phyloP scores from a whole-genome alignment of 352 stramenopile genomes.

The Globisporangium ultimum region DNA sequence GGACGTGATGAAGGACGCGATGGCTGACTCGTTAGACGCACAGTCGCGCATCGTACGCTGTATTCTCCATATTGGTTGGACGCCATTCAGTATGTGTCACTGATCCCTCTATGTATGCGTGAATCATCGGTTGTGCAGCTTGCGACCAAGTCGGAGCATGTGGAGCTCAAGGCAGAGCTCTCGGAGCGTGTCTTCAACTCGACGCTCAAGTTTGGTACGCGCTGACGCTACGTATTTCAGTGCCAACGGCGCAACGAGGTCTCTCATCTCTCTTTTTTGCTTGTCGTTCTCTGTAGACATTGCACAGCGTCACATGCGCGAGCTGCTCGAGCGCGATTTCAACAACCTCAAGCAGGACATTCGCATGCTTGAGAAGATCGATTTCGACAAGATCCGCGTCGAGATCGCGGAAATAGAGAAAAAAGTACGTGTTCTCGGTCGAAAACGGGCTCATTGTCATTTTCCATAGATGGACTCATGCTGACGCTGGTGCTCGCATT shows the following conservation, averaged over 20 bases:
- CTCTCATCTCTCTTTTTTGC: neutral
- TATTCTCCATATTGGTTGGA: neutral
- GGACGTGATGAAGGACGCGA: constrained; percentile 77
- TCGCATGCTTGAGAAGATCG: constrained; percentile 88
- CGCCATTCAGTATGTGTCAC: no score
- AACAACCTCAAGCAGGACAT: constrained; percentile 90
- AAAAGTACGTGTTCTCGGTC: constrained; percentile 25
- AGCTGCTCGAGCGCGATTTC: constrained; percentile 86
- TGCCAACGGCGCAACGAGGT: neutral
- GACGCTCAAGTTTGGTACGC: constrained; percentile 83
- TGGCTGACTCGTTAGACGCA: constrained; percentile 71
- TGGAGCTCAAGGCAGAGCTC: constrained; percentile 82
- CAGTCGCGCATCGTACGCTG: constrained; percentile 63
- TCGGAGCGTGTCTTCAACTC: constrained; percentile 88
- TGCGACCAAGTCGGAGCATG: constrained; percentile 83
- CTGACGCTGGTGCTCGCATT: neutral
- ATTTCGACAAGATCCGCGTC: constrained; percentile 88
- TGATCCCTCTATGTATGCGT: neutral
- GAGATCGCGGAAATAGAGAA: constrained; percentile 87
- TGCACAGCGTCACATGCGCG: constrained; percentile 83
- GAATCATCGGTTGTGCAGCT: constrained; percentile 32
- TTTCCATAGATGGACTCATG: no score
- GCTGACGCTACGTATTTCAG: neutral
- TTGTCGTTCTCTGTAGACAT: constrained; percentile 46
- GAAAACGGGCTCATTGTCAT: no score